These are phyloP conservation scores for Talaromyces ruber DNA, from an alignment of 495 filamentous ascomycete species.

Conservation along the genomic window DNA sequence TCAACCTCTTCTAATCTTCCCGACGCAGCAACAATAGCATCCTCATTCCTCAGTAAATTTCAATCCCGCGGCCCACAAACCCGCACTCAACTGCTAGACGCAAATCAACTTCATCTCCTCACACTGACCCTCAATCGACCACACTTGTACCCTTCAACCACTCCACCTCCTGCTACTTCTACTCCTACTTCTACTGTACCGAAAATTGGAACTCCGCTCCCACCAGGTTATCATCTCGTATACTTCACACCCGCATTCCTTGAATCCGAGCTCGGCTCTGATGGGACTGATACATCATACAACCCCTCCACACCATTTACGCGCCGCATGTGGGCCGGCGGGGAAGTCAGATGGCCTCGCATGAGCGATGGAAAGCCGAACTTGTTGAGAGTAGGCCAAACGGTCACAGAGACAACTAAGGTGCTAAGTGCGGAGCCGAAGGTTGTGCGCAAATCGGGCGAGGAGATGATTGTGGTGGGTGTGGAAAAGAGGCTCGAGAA, in stretches of 20 bases:
- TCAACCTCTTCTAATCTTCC: neutral
- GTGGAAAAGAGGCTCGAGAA: conserved; percentile 53
- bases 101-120: conserved; percentile 51
- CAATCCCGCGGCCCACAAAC: conserved; percentile 34
- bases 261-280: conserved; percentile 45
- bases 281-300: conserved; percentile 67
- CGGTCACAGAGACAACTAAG: conserved; percentile 47
- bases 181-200: conserved; percentile 8
- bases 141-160: conserved; percentile 22
- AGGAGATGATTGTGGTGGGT: conserved; percentile 57
- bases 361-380: conserved; percentile 23
- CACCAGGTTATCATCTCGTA: conserved; percentile 61
- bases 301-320: conserved; percentile 55
- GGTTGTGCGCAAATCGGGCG: conserved; percentile 40
- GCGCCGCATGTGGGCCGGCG: conserved; percentile 76
- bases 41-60: conserved; percentile 32
- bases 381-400: conserved; percentile 41
- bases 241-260: conserved; percentile 60
- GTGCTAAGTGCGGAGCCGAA: conserved; percentile 45
- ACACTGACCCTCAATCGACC: conserved; percentile 43
- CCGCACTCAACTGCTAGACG: conserved; percentile 42
- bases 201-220: conserved; percentile 34
- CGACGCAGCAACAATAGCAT: conserved; percentile 18
- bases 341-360: conserved; percentile 45
- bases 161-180: conserved; percentile 22